phyloP scores from a whole-genome alignment of 306 rosid genomes.

The Corylus americana region DNA sequence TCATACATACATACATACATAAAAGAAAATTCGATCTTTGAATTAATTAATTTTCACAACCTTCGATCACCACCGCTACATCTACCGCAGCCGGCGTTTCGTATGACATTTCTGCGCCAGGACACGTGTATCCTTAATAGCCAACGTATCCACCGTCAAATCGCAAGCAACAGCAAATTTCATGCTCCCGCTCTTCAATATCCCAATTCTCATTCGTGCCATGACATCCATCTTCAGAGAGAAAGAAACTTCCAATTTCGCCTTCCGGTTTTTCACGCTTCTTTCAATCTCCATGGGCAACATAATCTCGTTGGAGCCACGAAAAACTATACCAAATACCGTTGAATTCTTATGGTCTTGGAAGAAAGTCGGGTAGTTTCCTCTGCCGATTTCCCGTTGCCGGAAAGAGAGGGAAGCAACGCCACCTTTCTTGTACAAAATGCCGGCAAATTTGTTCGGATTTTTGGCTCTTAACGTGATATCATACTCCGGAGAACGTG shows the following conservation, averaged over 20 bases:
- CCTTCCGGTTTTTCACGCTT: constrained; percentile 19
- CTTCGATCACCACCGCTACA: too few species aligned
- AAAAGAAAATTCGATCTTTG: too few species aligned
- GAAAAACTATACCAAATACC: constrained; percentile 15
- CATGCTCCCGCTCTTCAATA: constrained; percentile 25
- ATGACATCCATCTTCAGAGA: constrained; percentile 33
- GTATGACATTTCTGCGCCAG: constrained; percentile 49
- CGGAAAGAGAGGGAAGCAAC: constrained; percentile 33
- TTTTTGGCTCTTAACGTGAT: constrained; percentile 34
- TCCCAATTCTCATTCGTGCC: constrained; percentile 25
- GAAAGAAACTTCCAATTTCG: constrained; percentile 19
- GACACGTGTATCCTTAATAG: constrained; percentile 24
- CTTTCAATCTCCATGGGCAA: constrained; percentile 38
- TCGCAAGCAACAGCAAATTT: constrained; percentile 36
- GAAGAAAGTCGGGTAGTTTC: constrained; percentile 34
- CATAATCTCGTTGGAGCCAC: neutral
- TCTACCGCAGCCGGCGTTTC: constrained; percentile 2
- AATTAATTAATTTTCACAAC: too few species aligned
- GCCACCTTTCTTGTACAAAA: constrained; percentile 46
- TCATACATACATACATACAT: too few species aligned
- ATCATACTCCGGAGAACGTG: constrained; percentile 14
- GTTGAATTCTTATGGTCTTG: constrained; percentile 21
- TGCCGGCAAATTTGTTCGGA: constrained; percentile 26
- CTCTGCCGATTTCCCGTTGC: constrained; percentile 32
- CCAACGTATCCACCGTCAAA: constrained; percentile 45